These are phyloP conservation scores for Linum usitatissimum DNA, from an alignment of 345 rosid species.

Conservation along the genomic window DNA sequence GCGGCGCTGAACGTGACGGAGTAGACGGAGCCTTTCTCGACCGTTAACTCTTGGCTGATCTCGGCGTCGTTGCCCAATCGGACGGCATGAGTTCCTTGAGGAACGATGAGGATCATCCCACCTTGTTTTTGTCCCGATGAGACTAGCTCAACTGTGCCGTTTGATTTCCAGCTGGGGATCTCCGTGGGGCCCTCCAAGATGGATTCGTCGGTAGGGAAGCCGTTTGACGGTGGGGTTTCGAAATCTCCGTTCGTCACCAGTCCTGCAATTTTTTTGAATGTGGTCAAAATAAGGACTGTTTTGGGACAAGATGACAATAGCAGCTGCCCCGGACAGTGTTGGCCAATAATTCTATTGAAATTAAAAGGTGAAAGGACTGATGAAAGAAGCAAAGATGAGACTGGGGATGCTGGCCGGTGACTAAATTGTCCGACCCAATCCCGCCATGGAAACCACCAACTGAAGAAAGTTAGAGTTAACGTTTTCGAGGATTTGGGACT, in stretches of 20 bases:
- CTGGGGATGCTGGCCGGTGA: too few relatives aligned
- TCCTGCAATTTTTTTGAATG: conserved; percentile 27
- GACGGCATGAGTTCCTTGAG: conserved; percentile 72
- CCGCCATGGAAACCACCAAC: too few relatives aligned
- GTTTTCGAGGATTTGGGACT: too few relatives aligned
- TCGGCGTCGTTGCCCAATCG: conserved; percentile 87
- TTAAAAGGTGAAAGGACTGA: too few relatives aligned
- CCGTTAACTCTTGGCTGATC: conserved; percentile 75
- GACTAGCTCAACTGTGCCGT: conserved; percentile 74
- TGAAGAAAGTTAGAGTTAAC: too few relatives aligned
- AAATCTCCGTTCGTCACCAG: conserved; percentile 67
- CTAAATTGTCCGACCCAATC: too few relatives aligned
- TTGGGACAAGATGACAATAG: too few relatives aligned
- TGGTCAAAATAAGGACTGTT: too few relatives aligned
- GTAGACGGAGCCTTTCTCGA: conserved; percentile 74
- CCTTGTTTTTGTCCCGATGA: conserved; percentile 81
- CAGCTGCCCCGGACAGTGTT: too few relatives aligned
- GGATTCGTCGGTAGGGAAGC: conserved; percentile 50
- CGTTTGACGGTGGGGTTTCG: conserved; percentile 53
- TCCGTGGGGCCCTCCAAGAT: conserved; percentile 32
- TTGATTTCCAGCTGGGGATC: conserved; percentile 63
- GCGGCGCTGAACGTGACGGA: conserved; percentile 96
- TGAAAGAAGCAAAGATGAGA: too few relatives aligned
- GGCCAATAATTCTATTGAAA: too few relatives aligned
- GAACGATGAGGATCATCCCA: conserved; percentile 95